Percentiles rank a stretch among this genome's conserved stretches.
Evolutionary conservation across 2,329 filamentous ascomycete genomes (phyloP).

Genomic region (Daldinia eschscholtzii): DNA sequence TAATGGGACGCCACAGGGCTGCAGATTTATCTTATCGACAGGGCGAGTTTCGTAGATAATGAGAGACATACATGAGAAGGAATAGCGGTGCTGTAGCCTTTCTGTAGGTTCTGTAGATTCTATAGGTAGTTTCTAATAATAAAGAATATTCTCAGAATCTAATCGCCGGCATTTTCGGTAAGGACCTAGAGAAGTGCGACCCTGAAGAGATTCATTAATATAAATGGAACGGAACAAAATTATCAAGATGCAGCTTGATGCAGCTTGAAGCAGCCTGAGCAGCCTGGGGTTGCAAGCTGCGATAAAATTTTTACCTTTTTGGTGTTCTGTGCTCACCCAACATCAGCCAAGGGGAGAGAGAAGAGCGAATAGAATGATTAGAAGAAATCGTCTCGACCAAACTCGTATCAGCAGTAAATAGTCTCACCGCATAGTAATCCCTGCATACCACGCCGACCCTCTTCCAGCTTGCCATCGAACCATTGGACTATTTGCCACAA

Average conservation of each 20-base stretch:
- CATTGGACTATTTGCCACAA: slow-evolving; percentile 13
- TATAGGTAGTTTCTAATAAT: slow-evolving; percentile 36
- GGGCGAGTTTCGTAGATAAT: slow-evolving; percentile 16
- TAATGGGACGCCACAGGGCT: neutral
- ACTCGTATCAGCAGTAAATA: slow-evolving; percentile 31
- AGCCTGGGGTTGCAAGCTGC: slow-evolving; percentile 30
- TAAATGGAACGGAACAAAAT: slow-evolving; percentile 31
- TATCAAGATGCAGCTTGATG: slow-evolving; percentile 30
- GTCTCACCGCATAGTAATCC: slow-evolving; percentile 34
- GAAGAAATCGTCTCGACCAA: slow-evolving; percentile 15
- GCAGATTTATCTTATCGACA: slow-evolving; percentile 33
- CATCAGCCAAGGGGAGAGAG: slow-evolving; percentile 9
- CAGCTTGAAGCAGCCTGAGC: slow-evolving; percentile 16
- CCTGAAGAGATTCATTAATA: slow-evolving; percentile 25
- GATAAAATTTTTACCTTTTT: slow-evolving; percentile 15
- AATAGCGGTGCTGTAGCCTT: slow-evolving; percentile 32
- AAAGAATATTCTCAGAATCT: slow-evolving; percentile 21
- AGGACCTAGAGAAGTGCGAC: slow-evolving; percentile 10
- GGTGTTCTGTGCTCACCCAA: slow-evolving; percentile 19
- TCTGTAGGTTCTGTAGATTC: neutral
- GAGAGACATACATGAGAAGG: slow-evolving; percentile 15
- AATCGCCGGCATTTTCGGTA: slow-evolving; percentile 30
- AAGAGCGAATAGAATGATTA: slow-evolving; percentile 12
- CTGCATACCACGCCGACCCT: slow-evolving; percentile 32
- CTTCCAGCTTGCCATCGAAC: slow-evolving; percentile 17